Evolutionary conservation across 768 basidiomycete genomes (phyloP), one percentile per base, ranked within the genome.

Genomic region (Pholiota conissans): DNA sequence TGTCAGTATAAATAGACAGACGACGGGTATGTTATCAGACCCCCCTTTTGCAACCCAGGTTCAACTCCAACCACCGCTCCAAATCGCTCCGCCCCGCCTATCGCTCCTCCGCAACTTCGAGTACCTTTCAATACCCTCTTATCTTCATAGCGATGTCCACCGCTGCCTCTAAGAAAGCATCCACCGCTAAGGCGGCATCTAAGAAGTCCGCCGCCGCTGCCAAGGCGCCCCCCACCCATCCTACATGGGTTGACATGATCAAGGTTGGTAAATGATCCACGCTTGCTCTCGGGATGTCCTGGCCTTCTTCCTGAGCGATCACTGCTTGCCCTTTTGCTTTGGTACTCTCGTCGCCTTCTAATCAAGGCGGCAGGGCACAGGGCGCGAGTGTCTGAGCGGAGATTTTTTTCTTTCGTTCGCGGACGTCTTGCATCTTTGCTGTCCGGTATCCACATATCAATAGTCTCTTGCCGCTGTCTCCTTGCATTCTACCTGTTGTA

Each of bases 191-290:
- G 63, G 46, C 75, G 30, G 53, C 78, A 46, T 58, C 67, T 28
- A 83, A 79, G 75, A 86, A 84, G 69, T 62, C 80, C 32, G 67
- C 78, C 52, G 69, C 77, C 14, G 63, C 62, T 26, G 71, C 80
- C 69, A 84, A 81, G 73, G 63, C 75, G 32, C 69, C 77, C 18
- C 64, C 76, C 48, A 70, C 80, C 39, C 85, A 87, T 64, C 86
- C 86, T 11, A 69, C 80, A 57, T 88, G 86, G 85, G 71, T 81
- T 47, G 85, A 91, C 55, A 91, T 91, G 89, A 90, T 91, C 72
- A 90, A 90, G 80, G 89, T 89, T 65, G 69, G 79, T 61, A 50
- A 45, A 48, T 46, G 60, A 49, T 68, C 27, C 52, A 46, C 49
- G 27, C 22, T 26, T 3, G 13, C 22, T 27, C 22, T 61, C 4